phyloP scores from a whole-genome alignment of 257 asterid genomes.

The Osmanthus fragrans region DNA sequence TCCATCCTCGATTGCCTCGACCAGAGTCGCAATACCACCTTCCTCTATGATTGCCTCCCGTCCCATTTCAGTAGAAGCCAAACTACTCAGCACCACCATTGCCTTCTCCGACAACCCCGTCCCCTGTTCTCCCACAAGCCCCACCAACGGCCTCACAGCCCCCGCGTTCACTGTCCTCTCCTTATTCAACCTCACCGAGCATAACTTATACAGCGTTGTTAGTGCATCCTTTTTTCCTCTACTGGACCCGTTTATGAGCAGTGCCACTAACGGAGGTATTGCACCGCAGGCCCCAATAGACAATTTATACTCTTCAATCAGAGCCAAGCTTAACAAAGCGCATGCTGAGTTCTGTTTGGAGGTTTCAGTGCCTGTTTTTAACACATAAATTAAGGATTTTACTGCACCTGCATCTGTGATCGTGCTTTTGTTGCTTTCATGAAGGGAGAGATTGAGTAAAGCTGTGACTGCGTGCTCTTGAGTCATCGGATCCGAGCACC shows the following conservation, averaged over 20 bases:
- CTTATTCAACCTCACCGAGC: slow-evolving; percentile 69
- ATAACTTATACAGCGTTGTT: slow-evolving; percentile 82
- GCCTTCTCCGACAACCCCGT: slow-evolving; percentile 93
- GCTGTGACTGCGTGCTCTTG: slow-evolving; percentile 97
- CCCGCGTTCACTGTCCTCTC: slow-evolving; percentile 93
- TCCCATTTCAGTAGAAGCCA: slow-evolving; percentile 68
- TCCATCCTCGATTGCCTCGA: slow-evolving; percentile 87
- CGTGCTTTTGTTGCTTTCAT: slow-evolving; percentile 60
- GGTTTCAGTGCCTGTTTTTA: slow-evolving; percentile 79
- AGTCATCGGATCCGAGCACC: slow-evolving; percentile 72
- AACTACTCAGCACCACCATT: slow-evolving; percentile 88
- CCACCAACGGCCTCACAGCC: slow-evolving; percentile 74
- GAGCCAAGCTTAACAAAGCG: slow-evolving; percentile 74
- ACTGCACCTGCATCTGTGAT: slow-evolving; percentile 62
- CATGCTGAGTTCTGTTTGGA: slow-evolving; percentile 97
- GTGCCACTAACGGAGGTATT: slow-evolving; percentile 73
- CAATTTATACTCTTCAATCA: slow-evolving; percentile 74
- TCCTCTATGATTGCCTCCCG: slow-evolving; percentile 73
- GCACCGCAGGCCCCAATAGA: slow-evolving; percentile 93
- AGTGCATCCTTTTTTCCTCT: slow-evolving; percentile 91
- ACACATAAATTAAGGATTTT: slow-evolving; percentile 71
- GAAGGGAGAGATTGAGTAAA: slow-evolving; percentile 77
- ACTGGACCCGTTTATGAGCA: slow-evolving; percentile 69
- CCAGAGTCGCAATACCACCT: slow-evolving; percentile 82
- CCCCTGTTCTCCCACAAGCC: slow-evolving; percentile 64